Evolutionary conservation across 108 stramenopile genomes (phyloP), one percentile per base, ranked within the genome.

Genomic region (Bacterosira constricta): DNA sequence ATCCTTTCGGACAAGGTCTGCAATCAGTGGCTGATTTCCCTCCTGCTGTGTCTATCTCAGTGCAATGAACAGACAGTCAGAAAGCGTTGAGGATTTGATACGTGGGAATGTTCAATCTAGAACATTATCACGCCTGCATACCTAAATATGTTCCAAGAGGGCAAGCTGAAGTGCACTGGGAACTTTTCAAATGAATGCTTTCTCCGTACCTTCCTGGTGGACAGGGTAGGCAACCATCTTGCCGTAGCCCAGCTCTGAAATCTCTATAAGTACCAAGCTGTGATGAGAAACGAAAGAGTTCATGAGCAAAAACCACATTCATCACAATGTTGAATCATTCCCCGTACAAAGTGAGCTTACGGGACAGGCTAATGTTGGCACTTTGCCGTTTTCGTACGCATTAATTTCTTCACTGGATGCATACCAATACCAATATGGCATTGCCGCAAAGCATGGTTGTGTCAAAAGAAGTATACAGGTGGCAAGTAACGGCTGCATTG

Each of bases 191-290:
- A 17, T 79, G 57, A 32, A 34, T 71, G 25, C 42, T 71, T 17
- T 45, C 41, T 7, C 77, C 77, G 38, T 65, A 79, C n/a, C 60
- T 34, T 9, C 77, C 77, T 15, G 41, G 45, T 15, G 77, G 77
- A 32, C 77, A 79, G 0, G 44, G 45, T 9, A 67, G 59, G 57
- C 77, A 79, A 20, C 77, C 77, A 32, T 63, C 77, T 26, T 55
- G 21, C 23, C 45, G 23, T 13, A 49, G 42, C 0, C 72, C 71
- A 45, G 6, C 11, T 1, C 6, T 41, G 31, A 58, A 44, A 34
- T 70, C 56, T 23, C 69, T 38, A 36, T 70, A 70, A 30, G 12
- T 17, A 12, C 69, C 69, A 20, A 70, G 41, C 29, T 59, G 35
- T 4, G 39, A 36, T 13, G 17, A 1, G 18, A 20, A 59, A 11